Evolutionary conservation across 176 grass and related monocot genomes (phyloP).

Genomic region (Bromus sterilis): DNA sequence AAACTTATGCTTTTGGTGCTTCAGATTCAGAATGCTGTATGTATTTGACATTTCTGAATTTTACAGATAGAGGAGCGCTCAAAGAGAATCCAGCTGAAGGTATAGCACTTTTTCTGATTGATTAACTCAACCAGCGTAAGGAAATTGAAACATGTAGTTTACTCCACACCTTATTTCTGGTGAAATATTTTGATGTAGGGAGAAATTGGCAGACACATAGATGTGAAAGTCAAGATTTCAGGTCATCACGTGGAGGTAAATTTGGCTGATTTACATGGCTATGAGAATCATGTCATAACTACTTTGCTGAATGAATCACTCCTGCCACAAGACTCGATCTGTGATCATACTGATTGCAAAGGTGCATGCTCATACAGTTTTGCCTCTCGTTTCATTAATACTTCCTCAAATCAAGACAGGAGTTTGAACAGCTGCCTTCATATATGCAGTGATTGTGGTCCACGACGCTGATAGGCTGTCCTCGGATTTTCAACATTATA

Average conservation of each 20-base stretch:
- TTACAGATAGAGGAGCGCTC: slow-evolving; percentile 26
- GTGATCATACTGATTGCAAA: slow-evolving; percentile 33
- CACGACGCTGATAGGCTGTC: slow-evolving; percentile 55
- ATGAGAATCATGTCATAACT: slow-evolving; percentile 51
- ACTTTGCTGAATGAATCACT: slow-evolving; percentile 48
- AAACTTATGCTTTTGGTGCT: background rate
- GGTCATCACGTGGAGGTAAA: slow-evolving; percentile 56
- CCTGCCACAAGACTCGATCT: slow-evolving; percentile 5
- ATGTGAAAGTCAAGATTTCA: slow-evolving; percentile 41
- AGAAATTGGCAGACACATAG: slow-evolving; percentile 43
- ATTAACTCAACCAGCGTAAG: background rate
- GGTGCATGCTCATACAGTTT: slow-evolving; percentile 15
- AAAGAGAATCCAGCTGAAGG: slow-evolving; percentile 57
- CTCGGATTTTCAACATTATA: slow-evolving; percentile 48
- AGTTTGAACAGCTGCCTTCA: background rate
- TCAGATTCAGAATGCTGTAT: background rate
- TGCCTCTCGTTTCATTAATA: background rate
- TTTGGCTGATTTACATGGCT: slow-evolving; percentile 55
- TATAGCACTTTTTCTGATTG: background rate
- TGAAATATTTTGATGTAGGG: slow-evolving; percentile 33
- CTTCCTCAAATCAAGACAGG: background rate
- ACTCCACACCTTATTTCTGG: background rate
- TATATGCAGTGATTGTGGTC: slow-evolving; percentile 38
- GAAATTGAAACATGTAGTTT: background rate
- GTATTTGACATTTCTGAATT: background rate